Evolutionary conservation across 129 eudicot genomes (phyloP).

Genomic region (Calendula officinalis): DNA sequence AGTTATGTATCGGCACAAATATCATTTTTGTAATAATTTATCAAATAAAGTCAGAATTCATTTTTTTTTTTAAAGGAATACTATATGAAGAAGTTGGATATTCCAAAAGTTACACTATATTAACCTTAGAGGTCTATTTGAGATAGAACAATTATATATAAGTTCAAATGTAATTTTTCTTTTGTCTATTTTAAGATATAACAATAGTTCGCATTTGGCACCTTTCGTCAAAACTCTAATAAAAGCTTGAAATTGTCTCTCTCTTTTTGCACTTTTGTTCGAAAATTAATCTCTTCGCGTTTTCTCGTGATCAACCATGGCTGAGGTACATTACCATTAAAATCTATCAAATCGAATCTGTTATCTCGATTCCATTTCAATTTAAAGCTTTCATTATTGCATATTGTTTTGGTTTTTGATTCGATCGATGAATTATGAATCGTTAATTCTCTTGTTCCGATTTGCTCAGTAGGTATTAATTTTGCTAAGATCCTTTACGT

Average conservation of each 20-base stretch:
- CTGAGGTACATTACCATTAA: constrained; percentile 7
- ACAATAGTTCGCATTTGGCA: no score
- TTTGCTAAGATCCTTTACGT: neutral
- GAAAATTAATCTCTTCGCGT: constrained; percentile 12
- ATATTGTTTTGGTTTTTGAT: no score
- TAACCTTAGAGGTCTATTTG: neutral
- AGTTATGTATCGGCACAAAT: no score
- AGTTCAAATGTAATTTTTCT: neutral
- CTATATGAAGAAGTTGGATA: no score
- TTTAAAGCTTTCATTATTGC: no score
- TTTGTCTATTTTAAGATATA: neutral
- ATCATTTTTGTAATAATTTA: no score
- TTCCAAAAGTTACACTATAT: neutral
- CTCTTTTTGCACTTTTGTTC: constrained; percentile 9
- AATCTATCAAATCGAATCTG: neutral
- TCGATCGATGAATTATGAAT: no score
- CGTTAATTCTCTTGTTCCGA: no score
- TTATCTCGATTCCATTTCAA: neutral
- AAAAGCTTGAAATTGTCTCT: constrained; percentile 18
- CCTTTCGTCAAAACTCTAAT: no score
- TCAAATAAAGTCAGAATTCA: no score
- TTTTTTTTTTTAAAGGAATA: no score
- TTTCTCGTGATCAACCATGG: constrained; percentile 10
- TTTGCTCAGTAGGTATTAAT: no score
- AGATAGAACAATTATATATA: neutral